Evolutionary conservation across 2,329 filamentous ascomycete species (phyloP).

Genomic region (Diaporthe destruens): DNA sequence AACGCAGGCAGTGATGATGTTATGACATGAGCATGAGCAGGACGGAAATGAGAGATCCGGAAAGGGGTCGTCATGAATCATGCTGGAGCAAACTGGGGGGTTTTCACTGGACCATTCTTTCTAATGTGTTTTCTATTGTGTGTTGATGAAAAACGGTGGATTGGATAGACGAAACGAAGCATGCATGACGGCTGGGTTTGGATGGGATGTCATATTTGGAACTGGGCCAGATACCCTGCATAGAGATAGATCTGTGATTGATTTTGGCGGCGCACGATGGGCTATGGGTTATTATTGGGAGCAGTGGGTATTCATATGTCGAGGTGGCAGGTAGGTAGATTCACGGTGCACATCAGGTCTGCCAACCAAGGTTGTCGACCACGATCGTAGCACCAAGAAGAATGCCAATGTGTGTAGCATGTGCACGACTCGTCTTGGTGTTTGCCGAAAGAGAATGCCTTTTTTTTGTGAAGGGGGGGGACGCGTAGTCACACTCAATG

Average conservation of each 20-base stretch:
- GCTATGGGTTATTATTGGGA: not conserved
- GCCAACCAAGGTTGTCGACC: not conserved
- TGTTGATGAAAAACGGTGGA: not conserved
- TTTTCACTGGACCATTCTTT: not conserved
- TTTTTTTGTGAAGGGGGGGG: too few relatives aligned
- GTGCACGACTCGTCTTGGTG: not conserved
- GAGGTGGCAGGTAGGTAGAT: not conserved
- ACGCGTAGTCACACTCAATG: not conserved
- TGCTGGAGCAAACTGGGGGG: not conserved
- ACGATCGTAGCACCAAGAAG: not conserved
- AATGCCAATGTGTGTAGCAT: slow-evolving; percentile 4
- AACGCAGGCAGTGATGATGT: slow-evolving; percentile 39
- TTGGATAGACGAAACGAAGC: not conserved
- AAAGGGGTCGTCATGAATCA: not conserved
- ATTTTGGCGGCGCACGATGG: not conserved
- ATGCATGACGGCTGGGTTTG: not conserved
- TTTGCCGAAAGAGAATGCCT: not conserved
- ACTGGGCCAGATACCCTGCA: slow-evolving; percentile 33
- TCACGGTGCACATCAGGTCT: not conserved
- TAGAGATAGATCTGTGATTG: slow-evolving; percentile 20
- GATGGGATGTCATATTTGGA: not conserved
- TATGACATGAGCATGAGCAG: not conserved
- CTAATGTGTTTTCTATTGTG: slow-evolving; percentile 1
- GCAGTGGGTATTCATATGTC: not conserved
- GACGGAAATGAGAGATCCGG: too few relatives aligned